These are phyloP conservation scores for Peronospora belbahrii DNA, from an alignment of 352 stramenopile species.

Conservation along the genomic window DNA sequence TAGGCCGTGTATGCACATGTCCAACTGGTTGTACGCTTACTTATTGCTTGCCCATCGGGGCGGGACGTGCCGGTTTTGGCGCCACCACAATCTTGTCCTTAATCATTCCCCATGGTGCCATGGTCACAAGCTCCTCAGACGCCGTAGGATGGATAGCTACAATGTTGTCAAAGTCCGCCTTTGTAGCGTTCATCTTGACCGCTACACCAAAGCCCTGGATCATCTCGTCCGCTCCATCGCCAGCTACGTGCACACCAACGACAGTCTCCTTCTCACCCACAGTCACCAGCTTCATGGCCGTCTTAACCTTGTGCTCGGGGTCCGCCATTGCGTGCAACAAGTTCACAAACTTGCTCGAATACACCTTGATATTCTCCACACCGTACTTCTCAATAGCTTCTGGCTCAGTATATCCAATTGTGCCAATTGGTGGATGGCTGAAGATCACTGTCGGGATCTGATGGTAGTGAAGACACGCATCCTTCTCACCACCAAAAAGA, in stretches of 20 bases:
- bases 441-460: constrained; percentile 94
- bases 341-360: constrained; percentile 91
- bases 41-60: constrained; percentile 28
- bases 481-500: constrained; percentile 68
- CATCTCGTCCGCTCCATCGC: constrained; percentile 95
- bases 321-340: constrained; percentile 72
- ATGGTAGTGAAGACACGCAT: constrained; percentile 82
- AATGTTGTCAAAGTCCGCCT: constrained; percentile 94
- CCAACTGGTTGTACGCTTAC: background rate
- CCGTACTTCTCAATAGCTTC: constrained; percentile 87
- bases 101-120: constrained; percentile 83
- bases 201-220: constrained; percentile 98
- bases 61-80: constrained; percentile 29
- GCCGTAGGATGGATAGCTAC: constrained; percentile 96
- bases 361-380: constrained; percentile 88
- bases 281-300: constrained; percentile 93
- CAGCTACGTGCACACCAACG: constrained; percentile 95
- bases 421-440: constrained; percentile 92
- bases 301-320: constrained; percentile 87
- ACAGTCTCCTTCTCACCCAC: constrained; percentile 86
- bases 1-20: no score
- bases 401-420: constrained; percentile 88
- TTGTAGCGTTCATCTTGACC: constrained; percentile 97
- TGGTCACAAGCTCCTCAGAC: constrained; percentile 95
- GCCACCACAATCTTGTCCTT: constrained; percentile 64